Evolutionary conservation across 2,329 filamentous ascomycete species (phyloP).

Genomic region (Daldinia sp.): DNA sequence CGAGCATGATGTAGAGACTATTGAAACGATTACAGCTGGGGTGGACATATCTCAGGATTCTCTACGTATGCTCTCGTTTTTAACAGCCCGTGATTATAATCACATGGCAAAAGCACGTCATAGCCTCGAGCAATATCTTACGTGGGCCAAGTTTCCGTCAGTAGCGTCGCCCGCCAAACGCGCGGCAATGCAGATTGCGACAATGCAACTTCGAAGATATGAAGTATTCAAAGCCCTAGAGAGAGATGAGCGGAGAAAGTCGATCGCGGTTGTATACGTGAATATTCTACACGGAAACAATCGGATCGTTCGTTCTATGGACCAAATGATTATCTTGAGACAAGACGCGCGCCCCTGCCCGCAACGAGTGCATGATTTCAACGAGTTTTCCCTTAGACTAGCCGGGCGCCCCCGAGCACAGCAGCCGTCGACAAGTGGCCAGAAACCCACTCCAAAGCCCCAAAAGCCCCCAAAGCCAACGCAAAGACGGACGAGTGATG

Average conservation of each 20-base stretch:
- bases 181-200: slow-evolving; percentile 8
- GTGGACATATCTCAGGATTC: slow-evolving; percentile 17
- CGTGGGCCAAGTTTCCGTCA: not conserved
- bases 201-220: slow-evolving; percentile 23
- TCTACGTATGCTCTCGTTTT: slow-evolving; percentile 7
- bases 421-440: not conserved
- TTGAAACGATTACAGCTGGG: slow-evolving; percentile 10
- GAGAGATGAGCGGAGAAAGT: slow-evolving; percentile 26
- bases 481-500: not conserved
- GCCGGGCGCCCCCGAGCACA: not conserved
- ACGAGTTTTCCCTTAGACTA: not conserved
- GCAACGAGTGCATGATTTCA: slow-evolving; percentile 14
- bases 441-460: not conserved
- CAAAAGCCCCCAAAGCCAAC: not conserved
- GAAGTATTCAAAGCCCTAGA: slow-evolving; percentile 24
- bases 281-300: slow-evolving; percentile 17
- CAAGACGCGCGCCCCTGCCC: slow-evolving; percentile 18
- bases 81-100: slow-evolving; percentile 11
- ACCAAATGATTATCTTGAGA: slow-evolving; percentile 27
- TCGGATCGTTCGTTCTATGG: slow-evolving; percentile 19
- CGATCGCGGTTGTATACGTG: slow-evolving; percentile 25
- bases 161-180: not conserved
- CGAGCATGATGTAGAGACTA: not conserved
- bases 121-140: not conserved
- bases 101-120: not conserved